phyloP scores from a whole-genome alignment of 805 yeast species.

The Yamadazyma laniorum region DNA sequence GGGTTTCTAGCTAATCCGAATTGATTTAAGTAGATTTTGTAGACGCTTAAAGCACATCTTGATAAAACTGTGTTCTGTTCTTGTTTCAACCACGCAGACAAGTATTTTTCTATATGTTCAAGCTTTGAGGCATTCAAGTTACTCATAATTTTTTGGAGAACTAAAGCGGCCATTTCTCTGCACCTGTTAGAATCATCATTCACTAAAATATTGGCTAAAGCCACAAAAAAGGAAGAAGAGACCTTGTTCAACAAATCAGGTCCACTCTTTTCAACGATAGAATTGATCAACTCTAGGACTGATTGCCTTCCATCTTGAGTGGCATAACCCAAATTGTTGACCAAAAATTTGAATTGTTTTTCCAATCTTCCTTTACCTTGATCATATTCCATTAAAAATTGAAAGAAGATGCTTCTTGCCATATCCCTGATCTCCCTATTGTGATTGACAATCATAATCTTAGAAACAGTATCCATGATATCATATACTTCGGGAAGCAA shows the following conservation, averaged over 20 bases:
- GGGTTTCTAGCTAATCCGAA: conserved; percentile 41
- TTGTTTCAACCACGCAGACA: conserved; percentile 63
- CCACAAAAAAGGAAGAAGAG: conserved; percentile 77
- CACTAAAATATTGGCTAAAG: conserved; percentile 71
- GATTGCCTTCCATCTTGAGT: conserved; percentile 85
- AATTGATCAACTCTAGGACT: conserved; percentile 80
- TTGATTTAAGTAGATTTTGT: conserved; percentile 57
- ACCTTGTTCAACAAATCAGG: conserved; percentile 56
- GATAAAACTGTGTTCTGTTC: conserved; percentile 49
- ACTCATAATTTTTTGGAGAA: conserved; percentile 54
- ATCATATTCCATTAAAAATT: conserved; percentile 89
- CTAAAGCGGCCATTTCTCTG: conserved; percentile 74
- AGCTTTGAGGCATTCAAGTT: conserved; percentile 36
- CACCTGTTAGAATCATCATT: conserved; percentile 78
- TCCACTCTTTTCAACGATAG: conserved; percentile 65
- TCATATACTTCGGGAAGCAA: conserved; percentile 89
- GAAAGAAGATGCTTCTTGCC: conserved; percentile 78
- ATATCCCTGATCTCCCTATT: conserved; percentile 78
- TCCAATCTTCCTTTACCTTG: conserved; percentile 85
- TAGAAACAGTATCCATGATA: conserved; percentile 74
- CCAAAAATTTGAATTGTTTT: conserved; percentile 76
- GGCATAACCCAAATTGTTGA: conserved; percentile 78
- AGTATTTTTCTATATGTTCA: conserved; percentile 40
- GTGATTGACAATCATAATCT: conserved; percentile 88
- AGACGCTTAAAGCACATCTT: conserved; percentile 73